These are phyloP conservation scores for Ascochyta koolunga DNA, from an alignment of 2,329 filamentous ascomycete genomes.

Conservation along the genomic window DNA sequence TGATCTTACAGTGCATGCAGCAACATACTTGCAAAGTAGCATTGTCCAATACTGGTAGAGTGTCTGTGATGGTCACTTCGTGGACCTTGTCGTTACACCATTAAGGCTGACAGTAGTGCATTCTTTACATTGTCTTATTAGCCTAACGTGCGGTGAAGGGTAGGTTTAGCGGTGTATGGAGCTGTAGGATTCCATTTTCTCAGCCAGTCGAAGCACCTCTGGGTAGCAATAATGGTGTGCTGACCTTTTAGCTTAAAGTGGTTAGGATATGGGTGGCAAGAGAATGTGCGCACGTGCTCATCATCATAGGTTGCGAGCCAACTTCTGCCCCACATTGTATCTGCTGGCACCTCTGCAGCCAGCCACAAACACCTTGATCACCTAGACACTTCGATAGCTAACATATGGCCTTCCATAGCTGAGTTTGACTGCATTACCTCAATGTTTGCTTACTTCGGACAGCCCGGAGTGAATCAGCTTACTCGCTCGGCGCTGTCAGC, in stretches of 20 bases:
- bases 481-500: background rate
- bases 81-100: background rate
- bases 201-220: background rate
- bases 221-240: background rate
- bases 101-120: slow-evolving; percentile 3
- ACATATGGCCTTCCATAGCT: background rate
- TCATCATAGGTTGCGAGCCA: background rate
- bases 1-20: background rate
- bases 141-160: background rate
- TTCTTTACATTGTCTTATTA: background rate
- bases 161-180: background rate
- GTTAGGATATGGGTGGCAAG: background rate
- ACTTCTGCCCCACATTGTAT: background rate
- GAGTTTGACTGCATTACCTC: background rate
- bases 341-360: background rate
- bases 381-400: background rate
- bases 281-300: background rate
- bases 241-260: slow-evolving; percentile 1
- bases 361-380: background rate
- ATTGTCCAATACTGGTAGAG: background rate
- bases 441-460: background rate
- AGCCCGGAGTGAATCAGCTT: background rate
- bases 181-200: background rate
- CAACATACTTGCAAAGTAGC: background rate
- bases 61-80: background rate